These are phyloP conservation scores for Kodamaea sp. DNA, from an alignment of 1,139 yeast genomes.

Conservation along the genomic window DNA sequence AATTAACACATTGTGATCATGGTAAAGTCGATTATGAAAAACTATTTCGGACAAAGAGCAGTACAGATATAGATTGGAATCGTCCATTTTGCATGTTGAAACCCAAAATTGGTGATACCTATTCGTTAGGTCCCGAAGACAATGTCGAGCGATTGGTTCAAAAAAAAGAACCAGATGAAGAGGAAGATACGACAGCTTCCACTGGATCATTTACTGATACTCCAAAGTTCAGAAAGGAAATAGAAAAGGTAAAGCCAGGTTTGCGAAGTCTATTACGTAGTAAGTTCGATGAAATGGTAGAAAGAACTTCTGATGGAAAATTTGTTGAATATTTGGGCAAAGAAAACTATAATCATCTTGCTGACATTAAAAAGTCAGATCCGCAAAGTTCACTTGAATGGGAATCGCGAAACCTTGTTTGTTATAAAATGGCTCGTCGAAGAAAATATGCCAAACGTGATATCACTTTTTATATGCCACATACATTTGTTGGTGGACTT, in stretches of 20 bases:
- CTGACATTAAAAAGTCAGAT: conserved; percentile 20
- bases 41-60: conserved; percentile 28
- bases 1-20: conserved; percentile 51
- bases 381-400: conserved; percentile 26
- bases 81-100: conserved; percentile 47
- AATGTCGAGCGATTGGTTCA: background rate
- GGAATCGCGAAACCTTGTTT: conserved; percentile 37
- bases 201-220: background rate
- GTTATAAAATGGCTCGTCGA: conserved; percentile 63
- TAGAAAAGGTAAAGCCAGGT: background rate
- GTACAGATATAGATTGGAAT: conserved; percentile 50
- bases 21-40: conserved; percentile 52
- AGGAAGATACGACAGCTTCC: background rate
- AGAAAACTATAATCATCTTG: conserved; percentile 15
- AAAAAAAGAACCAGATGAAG: conserved; percentile 4
- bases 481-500: conserved; percentile 63
- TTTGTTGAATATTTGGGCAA: conserved; percentile 28
- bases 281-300: conserved; percentile 22
- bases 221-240: conserved; percentile 8
- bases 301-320: conserved; percentile 19
- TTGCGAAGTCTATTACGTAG: background rate
- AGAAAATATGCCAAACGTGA: conserved; percentile 53
- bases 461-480: conserved; percentile 52
- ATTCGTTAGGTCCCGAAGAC: conserved; percentile 1
- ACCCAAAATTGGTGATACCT: conserved; percentile 20